Conservation (phyloP, 768 basidiomycete genomes). For the Pisolithus orientalis region DNA sequence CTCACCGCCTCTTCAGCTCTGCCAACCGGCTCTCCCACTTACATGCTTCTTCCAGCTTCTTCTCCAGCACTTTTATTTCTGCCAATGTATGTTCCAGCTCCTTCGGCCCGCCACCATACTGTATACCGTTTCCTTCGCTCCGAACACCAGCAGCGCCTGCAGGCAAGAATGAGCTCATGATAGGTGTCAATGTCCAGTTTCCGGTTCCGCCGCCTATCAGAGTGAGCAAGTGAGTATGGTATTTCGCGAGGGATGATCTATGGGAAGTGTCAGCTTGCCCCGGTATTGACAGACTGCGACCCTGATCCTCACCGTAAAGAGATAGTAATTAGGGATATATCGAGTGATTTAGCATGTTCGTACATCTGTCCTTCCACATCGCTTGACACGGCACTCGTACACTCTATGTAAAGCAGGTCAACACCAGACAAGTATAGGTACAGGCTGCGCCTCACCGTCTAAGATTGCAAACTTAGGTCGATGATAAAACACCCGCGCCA, state of each 20-base stretch:
- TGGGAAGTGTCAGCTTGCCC: not conserved
- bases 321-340: slow-evolving; percentile 90
- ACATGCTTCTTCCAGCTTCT: slow-evolving; percentile 16
- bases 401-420: slow-evolving; percentile 46
- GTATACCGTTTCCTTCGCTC: not conserved
- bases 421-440: not conserved
- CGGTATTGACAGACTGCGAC: not conserved
- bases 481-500: slow-evolving; percentile 92
- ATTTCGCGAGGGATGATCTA: slow-evolving; percentile 80
- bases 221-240: slow-evolving; percentile 83
- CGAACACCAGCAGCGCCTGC: not conserved
- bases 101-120: not conserved
- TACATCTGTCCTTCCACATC: slow-evolving; percentile 98
- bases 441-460: slow-evolving; percentile 53
- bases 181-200: slow-evolving; percentile 62
- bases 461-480: slow-evolving; percentile 76
- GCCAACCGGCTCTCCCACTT: slow-evolving; percentile 15
- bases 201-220: slow-evolving; percentile 67
- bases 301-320: slow-evolving; percentile 59
- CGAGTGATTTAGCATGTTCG: slow-evolving; percentile 81
- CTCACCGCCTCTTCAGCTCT: slow-evolving; percentile 13
- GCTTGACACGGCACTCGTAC: slow-evolving; percentile 91
- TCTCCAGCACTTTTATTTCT: slow-evolving; percentile 22
- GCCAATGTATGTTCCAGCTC: slow-evolving; percentile 22
- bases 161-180: slow-evolving; percentile 28